Percentiles rank a stretch among this genome's conserved stretches.
These are phyloP conservation scores for Rutstroemia sp. DNA, from an alignment of 2,329 filamentous ascomycete genomes.

Conservation along the genomic window DNA sequence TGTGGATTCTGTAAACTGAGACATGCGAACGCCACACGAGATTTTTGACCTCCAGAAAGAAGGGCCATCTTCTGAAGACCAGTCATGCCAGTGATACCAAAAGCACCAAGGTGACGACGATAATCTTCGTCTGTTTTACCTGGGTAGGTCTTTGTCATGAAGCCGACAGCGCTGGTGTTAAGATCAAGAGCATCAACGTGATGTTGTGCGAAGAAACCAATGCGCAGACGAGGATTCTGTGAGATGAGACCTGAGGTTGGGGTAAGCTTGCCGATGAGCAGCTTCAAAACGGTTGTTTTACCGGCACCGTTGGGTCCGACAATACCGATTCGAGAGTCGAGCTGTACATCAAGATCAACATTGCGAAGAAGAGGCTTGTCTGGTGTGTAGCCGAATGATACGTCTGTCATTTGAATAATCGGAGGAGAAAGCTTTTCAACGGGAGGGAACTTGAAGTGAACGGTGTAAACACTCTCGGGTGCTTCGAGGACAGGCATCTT, in stretches of 20 bases:
- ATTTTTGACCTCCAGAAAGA: slow-evolving; percentile 95
- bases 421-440: slow-evolving; percentile 96
- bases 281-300: slow-evolving; percentile 96
- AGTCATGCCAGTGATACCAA: slow-evolving; percentile 86
- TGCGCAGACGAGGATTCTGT: slow-evolving; percentile 76
- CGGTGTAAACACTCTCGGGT: slow-evolving; percentile 89
- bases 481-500: slow-evolving; percentile 88
- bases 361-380: slow-evolving; percentile 76
- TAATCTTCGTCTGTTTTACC: slow-evolving; percentile 95
- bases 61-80: slow-evolving; percentile 93
- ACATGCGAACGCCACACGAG: slow-evolving; percentile 96
- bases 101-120: slow-evolving; percentile 85
- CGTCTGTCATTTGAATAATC: slow-evolving; percentile 93
- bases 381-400: slow-evolving; percentile 78
- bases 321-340: slow-evolving; percentile 96
- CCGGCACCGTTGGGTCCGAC: slow-evolving; percentile 98
- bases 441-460: slow-evolving; percentile 95
- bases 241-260: slow-evolving; percentile 77
- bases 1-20: slow-evolving; percentile 89
- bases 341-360: slow-evolving; percentile 92
- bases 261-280: slow-evolving; percentile 81
- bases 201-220: slow-evolving; percentile 97
- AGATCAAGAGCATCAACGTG: slow-evolving; percentile 95
- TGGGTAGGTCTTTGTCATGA: slow-evolving; percentile 90
- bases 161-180: slow-evolving; percentile 80